Evolutionary conservation across 1,284 basidiomycete species (phyloP).

Genomic region (Takashimella tepidaria): DNA sequence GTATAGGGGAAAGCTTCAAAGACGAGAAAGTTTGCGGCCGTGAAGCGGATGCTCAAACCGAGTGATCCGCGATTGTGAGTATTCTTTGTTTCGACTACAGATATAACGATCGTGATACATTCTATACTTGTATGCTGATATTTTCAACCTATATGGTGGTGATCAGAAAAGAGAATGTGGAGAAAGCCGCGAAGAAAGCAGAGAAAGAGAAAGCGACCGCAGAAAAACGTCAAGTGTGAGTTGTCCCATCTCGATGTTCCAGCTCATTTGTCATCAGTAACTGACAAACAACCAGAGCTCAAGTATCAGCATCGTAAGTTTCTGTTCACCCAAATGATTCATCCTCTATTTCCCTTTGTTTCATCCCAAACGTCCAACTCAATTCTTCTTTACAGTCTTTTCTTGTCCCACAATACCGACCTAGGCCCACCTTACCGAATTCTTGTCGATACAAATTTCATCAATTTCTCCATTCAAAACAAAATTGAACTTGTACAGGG

Average conservation of each 20-base stretch:
- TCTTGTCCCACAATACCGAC: constrained; percentile 92
- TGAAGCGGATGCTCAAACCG: constrained; percentile 93
- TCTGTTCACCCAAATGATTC: neutral
- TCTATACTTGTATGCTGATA: constrained; percentile 7
- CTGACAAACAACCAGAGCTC: constrained; percentile 14
- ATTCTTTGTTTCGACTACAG: too few relatives aligned
- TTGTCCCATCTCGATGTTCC: constrained; percentile 6
- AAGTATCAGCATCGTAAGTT: constrained; percentile 22
- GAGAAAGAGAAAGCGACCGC: constrained; percentile 49
- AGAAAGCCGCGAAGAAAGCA: constrained; percentile 50
- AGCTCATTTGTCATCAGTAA: too few relatives aligned
- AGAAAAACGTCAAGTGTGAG: constrained; percentile 49
- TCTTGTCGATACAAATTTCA: constrained; percentile 98
- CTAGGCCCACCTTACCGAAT: constrained; percentile 96
- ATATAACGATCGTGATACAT: too few relatives aligned
- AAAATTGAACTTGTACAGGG: constrained; percentile 93
- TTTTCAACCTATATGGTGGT: neutral
- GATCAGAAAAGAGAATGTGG: constrained; percentile 51
- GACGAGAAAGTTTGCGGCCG: constrained; percentile 88
- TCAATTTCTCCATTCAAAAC: constrained; percentile 98
- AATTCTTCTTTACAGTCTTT: too few relatives aligned
- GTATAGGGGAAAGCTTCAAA: constrained; percentile 87
- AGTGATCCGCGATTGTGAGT: constrained; percentile 87
- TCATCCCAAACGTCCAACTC: too few relatives aligned
- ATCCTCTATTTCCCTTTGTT: neutral